Conservation (phyloP, 306 rosid species). For the Astragalus membranaceus region DNA sequence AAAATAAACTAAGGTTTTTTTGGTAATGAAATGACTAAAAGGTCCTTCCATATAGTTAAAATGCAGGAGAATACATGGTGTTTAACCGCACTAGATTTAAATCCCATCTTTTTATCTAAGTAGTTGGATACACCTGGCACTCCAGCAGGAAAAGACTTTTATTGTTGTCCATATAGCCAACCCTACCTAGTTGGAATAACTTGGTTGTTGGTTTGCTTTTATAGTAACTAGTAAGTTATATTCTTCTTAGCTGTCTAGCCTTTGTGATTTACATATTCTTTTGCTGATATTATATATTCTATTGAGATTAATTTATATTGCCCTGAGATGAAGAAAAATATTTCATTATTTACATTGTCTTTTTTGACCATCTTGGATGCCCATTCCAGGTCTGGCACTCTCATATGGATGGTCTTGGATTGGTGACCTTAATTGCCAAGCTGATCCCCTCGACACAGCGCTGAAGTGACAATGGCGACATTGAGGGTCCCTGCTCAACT, state of each 20-base stretch:
- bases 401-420: too few species aligned
- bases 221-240: neutral
- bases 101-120: neutral
- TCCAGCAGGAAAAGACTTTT: neutral
- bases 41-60: too few species aligned
- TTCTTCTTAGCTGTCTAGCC: neutral
- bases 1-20: too few species aligned
- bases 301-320: neutral
- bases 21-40: too few species aligned
- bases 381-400: too few species aligned
- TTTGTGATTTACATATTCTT: neutral
- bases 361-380: conserved; percentile 29
- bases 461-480: conserved; percentile 58
- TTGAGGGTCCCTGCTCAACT: conserved; percentile 49
- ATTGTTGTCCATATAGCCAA: neutral
- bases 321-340: conserved; percentile 15
- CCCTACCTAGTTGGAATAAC: neutral
- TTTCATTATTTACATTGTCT: neutral
- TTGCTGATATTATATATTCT: neutral
- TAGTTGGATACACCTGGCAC: neutral
- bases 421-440: too few species aligned
- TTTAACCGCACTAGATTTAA: too few species aligned
- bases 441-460: too few species aligned
- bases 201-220: neutral
- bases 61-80: too few species aligned